Evolutionary conservation across 352 stramenopile genomes (phyloP), one percentile per base, ranked within the genome.

Genomic region (Pythium aphanidermatum): DNA sequence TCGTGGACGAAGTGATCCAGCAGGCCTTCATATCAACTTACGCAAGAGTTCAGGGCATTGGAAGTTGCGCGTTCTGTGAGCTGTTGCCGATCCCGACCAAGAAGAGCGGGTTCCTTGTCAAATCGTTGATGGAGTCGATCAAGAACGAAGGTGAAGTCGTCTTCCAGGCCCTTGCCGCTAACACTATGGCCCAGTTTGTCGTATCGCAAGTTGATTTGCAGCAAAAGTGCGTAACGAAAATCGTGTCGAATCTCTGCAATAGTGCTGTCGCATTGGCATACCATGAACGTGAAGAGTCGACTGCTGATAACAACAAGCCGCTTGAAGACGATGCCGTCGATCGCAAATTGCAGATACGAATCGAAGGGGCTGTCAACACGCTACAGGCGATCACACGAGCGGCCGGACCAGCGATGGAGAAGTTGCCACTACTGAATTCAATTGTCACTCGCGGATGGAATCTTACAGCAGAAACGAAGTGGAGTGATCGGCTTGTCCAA

Each of bases 211-310:
- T 59, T 6, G 17, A 42, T 11, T 30, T 58, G 25, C 81, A 93
- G 51, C 69, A 66, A 19, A 88, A 87, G 26, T 91, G 76, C 51
- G 71, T 89, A 10, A 37, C 52, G 7, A 93, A 93, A 51, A 83
- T 93, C 25, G 48, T 88, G n/a, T 68, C 61, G 2, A 93, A 93
- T 31, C 58, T 93, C 0, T 86, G 70, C 53, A 80, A 84, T 47
- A 90, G 66, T 33, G 74, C 80, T 1, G 37, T 46, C 4, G 73
- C 72, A 1, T 51, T 86, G 7, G 59, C 71, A 27, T 51, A 58
- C 12, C 33, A 60, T 26, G 41, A 37, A 12, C 31, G 26, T 27
- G 60, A 53, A 21, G 34, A 40, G 34, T 12, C 10, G 4, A 14
- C 30, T 20, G 2, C 29, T 17, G 12, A n/a, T 10, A 5, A 11